Conservation (phyloP, 2,329 filamentous ascomycete species). For the Colletotrichum scovillei region DNA sequence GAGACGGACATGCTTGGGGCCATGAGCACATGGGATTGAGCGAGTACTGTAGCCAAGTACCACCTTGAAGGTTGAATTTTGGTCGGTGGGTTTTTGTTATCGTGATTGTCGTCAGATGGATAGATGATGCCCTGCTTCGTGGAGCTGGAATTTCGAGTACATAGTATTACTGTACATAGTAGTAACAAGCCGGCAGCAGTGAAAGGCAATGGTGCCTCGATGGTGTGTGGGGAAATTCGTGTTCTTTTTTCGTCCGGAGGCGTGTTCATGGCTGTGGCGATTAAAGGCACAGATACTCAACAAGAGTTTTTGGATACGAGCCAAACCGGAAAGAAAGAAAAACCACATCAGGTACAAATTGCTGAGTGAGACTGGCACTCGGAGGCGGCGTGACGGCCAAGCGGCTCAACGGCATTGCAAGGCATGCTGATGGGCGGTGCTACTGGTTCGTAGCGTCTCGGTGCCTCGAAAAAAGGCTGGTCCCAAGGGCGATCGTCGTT, state of each 20-base stretch:
- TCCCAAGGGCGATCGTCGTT: slow-evolving; percentile 1
- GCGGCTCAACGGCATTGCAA: not conserved
- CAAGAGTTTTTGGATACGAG: slow-evolving; percentile 16
- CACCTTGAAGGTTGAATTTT: not conserved
- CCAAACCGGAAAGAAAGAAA: not conserved
- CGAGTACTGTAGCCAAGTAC: not conserved
- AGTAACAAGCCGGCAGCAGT: not conserved
- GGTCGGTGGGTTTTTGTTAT: not conserved
- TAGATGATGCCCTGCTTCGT: too few species aligned
- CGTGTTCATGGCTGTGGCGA: slow-evolving; percentile 17
- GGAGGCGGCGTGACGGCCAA: not conserved
- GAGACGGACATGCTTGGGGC: not conserved
- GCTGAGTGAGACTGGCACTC: not conserved
- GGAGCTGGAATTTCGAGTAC: not conserved
- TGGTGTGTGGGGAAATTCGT: not conserved
- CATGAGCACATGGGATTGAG: not conserved
- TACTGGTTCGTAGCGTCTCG: not conserved
- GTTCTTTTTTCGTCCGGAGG: not conserved
- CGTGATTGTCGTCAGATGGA: not conserved
- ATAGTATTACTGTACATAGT: not conserved
- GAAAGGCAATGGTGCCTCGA: not conserved
- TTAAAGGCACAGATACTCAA: slow-evolving; percentile 16
- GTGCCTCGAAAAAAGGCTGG: not conserved
- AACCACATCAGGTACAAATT: not conserved
- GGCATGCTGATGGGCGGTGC: not conserved